Conservation (phyloP, 805 yeast species). For the Zygoascus biomembranicola region DNA sequence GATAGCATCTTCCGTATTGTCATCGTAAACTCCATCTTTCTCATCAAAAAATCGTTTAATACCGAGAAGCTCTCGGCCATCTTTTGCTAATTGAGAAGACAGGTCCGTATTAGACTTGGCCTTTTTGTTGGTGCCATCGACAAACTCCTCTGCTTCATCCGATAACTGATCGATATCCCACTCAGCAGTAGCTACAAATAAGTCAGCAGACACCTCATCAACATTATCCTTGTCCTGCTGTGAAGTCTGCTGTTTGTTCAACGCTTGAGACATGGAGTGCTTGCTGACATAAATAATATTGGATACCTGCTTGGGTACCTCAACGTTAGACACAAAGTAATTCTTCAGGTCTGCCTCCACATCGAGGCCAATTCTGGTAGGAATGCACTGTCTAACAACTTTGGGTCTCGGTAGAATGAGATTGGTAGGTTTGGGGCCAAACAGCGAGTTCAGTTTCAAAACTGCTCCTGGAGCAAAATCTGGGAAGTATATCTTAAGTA, state of each 20-base stretch:
- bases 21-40: conserved; percentile 15
- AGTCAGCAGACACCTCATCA: conserved; percentile 20
- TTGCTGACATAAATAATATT: conserved; percentile 2
- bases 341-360: conserved; percentile 53
- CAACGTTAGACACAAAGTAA: conserved; percentile 32
- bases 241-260: background rate
- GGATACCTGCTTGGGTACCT: background rate
- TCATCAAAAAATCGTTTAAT: background rate
- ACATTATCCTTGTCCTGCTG: background rate
- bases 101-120: background rate
- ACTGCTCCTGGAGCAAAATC: conserved; percentile 47
- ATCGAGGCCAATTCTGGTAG: conserved; percentile 53
- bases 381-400: conserved; percentile 30
- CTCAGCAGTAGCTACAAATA: conserved; percentile 57
- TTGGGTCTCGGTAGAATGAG: conserved; percentile 46
- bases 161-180: conserved; percentile 52
- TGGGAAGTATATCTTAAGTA: conserved; percentile 45
- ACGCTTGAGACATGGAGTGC: background rate
- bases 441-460: conserved; percentile 56
- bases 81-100: background rate
- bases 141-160: conserved; percentile 1
- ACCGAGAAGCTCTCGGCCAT: background rate
- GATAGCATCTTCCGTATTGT: conserved; percentile 51
- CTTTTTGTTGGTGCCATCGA: background rate
- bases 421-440: conserved; percentile 52